Base-by-base conservation (phyloP, 345 rosid genomes). In the Eucalyptus victrix region DNA sequence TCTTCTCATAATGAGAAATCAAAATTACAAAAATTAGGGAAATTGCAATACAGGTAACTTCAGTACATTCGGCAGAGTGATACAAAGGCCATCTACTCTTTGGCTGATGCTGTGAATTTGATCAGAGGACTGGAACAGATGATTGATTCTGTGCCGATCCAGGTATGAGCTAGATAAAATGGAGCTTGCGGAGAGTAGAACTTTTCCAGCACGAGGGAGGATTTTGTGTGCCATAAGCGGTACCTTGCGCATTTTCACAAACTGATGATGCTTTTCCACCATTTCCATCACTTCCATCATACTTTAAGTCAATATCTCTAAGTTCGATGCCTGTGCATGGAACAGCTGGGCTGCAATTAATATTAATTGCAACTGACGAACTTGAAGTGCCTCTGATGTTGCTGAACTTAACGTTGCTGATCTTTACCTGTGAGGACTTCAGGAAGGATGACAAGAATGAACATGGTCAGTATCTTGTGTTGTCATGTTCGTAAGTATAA, bases 141-240 rank as follows among this genome's bases (percentile, higher is more conserved):
- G 83, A 21, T 72, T 12, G 80, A 18, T 69, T 69, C 42, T 18
- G 45, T 34, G 45, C 45, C 81, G 14, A 19, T 72, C 15, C 45
- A 3, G 45, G 83, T 45, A 37, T 11, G 45, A 76, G 28, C 83
- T 76, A 76, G 83, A 69, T 34, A 18, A 76, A 42, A 28, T 40
- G 30, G 47, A 76, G 24, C 9, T 12, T 23, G 85, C 42, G 85
- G 42, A 76, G 47, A 37, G 62, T 56, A 56, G 47, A 12, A 40
- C 85, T 37, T 76, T 86, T 80, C 37, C 90, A 18, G 86, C 92
- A 92, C 2, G 90, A 47, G 30, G 92, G 87, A 34, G 93, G 93
- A 8, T 80, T 15, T 86, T 49, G 89, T 28, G 7, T 47, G 40
- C 92, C 94, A n/a, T 53, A 86, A 34, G 89, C 47, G 49, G 12